Evolutionary conservation across 2,329 filamentous ascomycete species (phyloP).

Genomic region (Exophiala xenobiotica): DNA sequence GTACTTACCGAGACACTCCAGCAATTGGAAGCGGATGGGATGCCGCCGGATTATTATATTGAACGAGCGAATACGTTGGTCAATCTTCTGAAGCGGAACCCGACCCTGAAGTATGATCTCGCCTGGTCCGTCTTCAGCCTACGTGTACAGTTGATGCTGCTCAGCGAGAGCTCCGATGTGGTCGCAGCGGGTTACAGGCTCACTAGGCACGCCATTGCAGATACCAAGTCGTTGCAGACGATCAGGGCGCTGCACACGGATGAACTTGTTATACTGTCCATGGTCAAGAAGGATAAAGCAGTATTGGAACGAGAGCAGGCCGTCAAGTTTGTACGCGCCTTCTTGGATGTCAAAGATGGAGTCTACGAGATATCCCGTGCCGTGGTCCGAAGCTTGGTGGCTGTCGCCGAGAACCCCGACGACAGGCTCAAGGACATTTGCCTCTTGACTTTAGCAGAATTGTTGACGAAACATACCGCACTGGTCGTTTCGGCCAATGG

Average conservation of each 20-base stretch:
- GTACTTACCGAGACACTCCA: constrained; percentile 87
- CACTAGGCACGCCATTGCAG: constrained; percentile 90
- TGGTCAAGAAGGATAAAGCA: constrained; percentile 95
- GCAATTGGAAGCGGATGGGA: constrained; percentile 80
- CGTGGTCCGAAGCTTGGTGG: constrained; percentile 83
- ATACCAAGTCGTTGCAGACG: constrained; percentile 81
- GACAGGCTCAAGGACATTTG: constrained; percentile 88
- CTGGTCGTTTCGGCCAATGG: constrained; percentile 81
- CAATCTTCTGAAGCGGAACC: constrained; percentile 92
- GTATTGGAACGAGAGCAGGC: constrained; percentile 96
- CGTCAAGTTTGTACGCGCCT: constrained; percentile 91
- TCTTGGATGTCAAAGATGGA: constrained; percentile 92
- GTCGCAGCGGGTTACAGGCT: constrained; percentile 92
- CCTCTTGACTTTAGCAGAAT: constrained; percentile 87
- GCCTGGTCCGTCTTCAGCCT: constrained; percentile 94
- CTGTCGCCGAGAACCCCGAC: constrained; percentile 81
- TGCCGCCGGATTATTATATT: constrained; percentile 93
- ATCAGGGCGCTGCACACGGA: constrained; percentile 89
- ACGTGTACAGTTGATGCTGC: constrained; percentile 89
- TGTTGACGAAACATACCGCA: constrained; percentile 80
- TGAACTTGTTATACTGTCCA: constrained; percentile 83
- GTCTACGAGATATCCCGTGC: constrained; percentile 82
- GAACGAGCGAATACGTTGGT: constrained; percentile 87
- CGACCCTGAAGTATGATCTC: constrained; percentile 91
- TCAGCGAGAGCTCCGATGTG: constrained; percentile 93